Base-by-base conservation (phyloP, 306 rosid genomes). In the Rosa lucieae region DNA sequence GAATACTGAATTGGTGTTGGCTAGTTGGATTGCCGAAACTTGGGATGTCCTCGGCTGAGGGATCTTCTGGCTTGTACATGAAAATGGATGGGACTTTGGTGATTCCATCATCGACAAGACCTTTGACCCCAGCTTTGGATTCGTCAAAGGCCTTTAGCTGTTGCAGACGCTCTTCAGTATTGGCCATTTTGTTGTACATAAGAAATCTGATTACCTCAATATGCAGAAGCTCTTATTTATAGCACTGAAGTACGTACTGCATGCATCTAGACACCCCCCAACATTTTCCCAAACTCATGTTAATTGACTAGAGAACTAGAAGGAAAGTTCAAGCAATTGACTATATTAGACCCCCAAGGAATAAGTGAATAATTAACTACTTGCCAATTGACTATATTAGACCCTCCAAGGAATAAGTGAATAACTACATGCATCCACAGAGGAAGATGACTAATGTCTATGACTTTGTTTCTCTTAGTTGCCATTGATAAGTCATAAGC, bases 71-170 rank as follows among this genome's bases (percentile, higher is more conserved):
- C 40, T 1, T 63, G 39, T 20, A 29, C 17, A 26, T 62, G 68
- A 62, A 62, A 29, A 62, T 63, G 43, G 68, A 13, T 13, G 68
- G 68, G 43, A 63, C 20, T 63, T 63, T 32, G 68, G 43, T 29
- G 68, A 63, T 63, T 29, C 68, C 68, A 14, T 32, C 68, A 29
- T 63, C 68, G 4, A 62, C 67, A 13, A 62, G 18, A 2, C 68
- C 68, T 13, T 32, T 63, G 20, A 62, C 40, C 12, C 67, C 67
- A 1, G 67, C 67, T 29, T 62, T 63, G 9, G 42, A 63, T 32
- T 63, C 68, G 7, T 63, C 68, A 13, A 63, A 63, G 4, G 43
- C 68, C 68, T 63, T 63, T 32, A 32, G 68, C n/a, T 63, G 68
- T 63, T 29, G 68, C 18, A 29, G 3, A 63, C 68, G 68, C 18